These are phyloP conservation scores for Petunia axillaris DNA, from an alignment of 257 asterid genomes.

Conservation along the genomic window DNA sequence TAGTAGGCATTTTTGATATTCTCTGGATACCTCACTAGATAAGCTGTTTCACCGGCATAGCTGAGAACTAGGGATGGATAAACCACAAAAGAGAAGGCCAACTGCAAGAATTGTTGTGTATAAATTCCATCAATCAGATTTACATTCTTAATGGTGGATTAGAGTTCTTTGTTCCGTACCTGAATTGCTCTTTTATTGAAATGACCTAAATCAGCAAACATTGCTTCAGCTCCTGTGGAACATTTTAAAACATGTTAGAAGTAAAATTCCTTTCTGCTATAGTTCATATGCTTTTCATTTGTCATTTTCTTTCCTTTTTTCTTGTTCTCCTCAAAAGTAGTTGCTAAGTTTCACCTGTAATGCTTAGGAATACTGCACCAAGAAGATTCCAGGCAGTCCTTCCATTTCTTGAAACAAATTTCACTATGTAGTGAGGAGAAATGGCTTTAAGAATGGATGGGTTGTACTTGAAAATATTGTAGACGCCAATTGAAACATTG, in stretches of 20 bases:
- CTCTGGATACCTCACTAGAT: slow-evolving; percentile 57
- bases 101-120: slow-evolving; percentile 35
- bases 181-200: slow-evolving; percentile 72
- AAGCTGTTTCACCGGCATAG: slow-evolving; percentile 77
- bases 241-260: not conserved
- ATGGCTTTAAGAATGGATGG: slow-evolving; percentile 58
- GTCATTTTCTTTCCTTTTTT: not conserved
- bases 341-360: slow-evolving; percentile 47
- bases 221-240: slow-evolving; percentile 68
- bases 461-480: slow-evolving; percentile 50
- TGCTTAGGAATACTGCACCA: slow-evolving; percentile 70
- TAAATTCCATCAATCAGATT: not conserved
- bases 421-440: slow-evolving; percentile 60
- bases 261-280: not conserved
- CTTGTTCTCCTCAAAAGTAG: not conserved
- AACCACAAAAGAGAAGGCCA: slow-evolving; percentile 64
- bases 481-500: slow-evolving; percentile 60
- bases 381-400: slow-evolving; percentile 60
- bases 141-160: not conserved
- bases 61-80: slow-evolving; percentile 63
- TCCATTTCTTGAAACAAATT: slow-evolving; percentile 46
- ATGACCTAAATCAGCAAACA: slow-evolving; percentile 86
- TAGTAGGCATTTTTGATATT: slow-evolving; percentile 60
- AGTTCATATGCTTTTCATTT: not conserved
- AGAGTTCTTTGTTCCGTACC: slow-evolving; percentile 34